Evolutionary conservation across 2,329 filamentous ascomycete species (phyloP).

Genomic region (Parafenestella ontariensis): DNA sequence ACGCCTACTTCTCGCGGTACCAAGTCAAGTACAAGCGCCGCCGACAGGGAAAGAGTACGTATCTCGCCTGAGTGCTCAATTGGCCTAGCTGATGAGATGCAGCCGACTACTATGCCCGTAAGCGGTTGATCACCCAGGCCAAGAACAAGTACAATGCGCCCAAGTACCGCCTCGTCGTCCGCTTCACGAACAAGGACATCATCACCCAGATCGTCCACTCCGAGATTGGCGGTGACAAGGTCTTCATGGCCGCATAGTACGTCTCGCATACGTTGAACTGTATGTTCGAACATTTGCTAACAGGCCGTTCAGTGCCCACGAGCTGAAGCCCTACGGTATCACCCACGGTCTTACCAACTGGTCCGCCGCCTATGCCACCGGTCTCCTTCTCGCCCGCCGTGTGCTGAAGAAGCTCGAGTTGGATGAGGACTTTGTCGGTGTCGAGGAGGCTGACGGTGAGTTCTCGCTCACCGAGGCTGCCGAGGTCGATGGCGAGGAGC

Average conservation of each 20-base stretch:
- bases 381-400: conserved; percentile 95
- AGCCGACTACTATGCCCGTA: conserved; percentile 99
- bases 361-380: conserved; percentile 95
- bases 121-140: conserved; percentile 99
- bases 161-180: conserved; percentile 99
- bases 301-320: conserved; percentile 69
- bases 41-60: conserved; percentile 97
- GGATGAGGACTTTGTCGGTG: conserved; percentile 90
- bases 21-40: conserved; percentile 99
- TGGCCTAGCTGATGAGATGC: conserved; percentile 61
- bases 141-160: conserved; percentile 99
- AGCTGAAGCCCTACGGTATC: conserved; percentile 97
- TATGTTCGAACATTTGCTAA: conserved; percentile 7
- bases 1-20: conserved; percentile 99
- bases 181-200: conserved; percentile 99
- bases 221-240: conserved; percentile 97
- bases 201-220: conserved; percentile 96
- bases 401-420: conserved; percentile 96
- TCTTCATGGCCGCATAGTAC: conserved; percentile 65
- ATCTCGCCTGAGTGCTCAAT: neutral
- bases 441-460: conserved; percentile 97
- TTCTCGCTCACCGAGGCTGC: conserved; percentile 93
- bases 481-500: conserved; percentile 86
- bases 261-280: conserved; percentile 3
- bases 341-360: conserved; percentile 99